A percentile compares a stretch with the other conserved stretches of the same genome.
These are phyloP conservation scores for Mycena sp. DNA, from an alignment of 1,284 basidiomycete genomes.

Conservation along the genomic window DNA sequence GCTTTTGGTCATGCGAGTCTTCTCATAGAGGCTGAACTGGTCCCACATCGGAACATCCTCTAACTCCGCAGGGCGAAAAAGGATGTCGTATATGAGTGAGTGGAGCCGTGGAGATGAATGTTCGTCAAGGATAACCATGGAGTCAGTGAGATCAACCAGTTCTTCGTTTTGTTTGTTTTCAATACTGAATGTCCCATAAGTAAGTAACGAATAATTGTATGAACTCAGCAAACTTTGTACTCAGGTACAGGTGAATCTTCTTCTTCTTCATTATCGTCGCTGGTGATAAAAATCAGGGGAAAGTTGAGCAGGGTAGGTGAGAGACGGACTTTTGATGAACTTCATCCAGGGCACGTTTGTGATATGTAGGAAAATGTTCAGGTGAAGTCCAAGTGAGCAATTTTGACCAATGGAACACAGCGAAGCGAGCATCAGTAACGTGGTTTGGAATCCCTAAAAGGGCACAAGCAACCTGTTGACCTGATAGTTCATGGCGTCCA, in stretches of 20 bases:
- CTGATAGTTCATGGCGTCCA: conserved; percentile 26
- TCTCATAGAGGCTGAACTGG: conserved; percentile 14
- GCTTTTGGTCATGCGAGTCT: conserved; percentile 9
- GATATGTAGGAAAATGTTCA: too few relatives aligned
- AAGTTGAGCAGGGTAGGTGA: too few relatives aligned
- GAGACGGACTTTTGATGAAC: too few relatives aligned
- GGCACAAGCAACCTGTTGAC: conserved; percentile 27
- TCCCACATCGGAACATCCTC: conserved; percentile 26
- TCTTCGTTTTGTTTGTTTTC: not conserved
- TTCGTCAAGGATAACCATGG: conserved; percentile 1
- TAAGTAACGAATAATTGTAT: too few relatives aligned
- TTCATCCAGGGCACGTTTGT: too few relatives aligned
- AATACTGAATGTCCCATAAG: not conserved
- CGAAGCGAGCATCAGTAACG: conserved; percentile 19
- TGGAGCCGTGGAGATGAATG: not conserved
- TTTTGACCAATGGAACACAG: conserved; percentile 20
- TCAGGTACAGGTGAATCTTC: too few relatives aligned
- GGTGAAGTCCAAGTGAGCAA: too few relatives aligned
- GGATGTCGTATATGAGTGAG: conserved; percentile 22
- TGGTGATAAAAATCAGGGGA: too few relatives aligned
- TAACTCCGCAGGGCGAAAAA: conserved; percentile 22
- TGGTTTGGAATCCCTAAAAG: conserved; percentile 17
- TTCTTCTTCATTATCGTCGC: too few relatives aligned
- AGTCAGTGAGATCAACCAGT: not conserved
- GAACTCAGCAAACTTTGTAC: too few relatives aligned